These are phyloP conservation scores for Citrus trifoliata DNA, from an alignment of 345 rosid genomes.

Conservation along the genomic window DNA sequence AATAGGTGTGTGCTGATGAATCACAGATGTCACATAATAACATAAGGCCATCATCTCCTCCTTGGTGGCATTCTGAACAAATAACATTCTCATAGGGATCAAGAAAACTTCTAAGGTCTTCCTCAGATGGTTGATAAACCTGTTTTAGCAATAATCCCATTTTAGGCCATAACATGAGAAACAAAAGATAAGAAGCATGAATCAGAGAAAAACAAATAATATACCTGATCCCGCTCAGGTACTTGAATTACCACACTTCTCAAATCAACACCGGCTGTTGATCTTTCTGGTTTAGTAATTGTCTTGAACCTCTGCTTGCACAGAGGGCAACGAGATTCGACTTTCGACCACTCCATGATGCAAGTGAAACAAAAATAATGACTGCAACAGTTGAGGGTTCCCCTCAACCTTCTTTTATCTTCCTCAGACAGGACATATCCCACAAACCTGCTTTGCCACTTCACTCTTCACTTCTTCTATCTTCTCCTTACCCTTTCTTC, in stretches of 20 bases:
- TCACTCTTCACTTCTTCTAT: slow-evolving; percentile 51
- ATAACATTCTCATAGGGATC: slow-evolving; percentile 92
- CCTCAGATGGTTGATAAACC: slow-evolving; percentile 98
- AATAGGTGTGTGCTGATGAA: slow-evolving; percentile 97
- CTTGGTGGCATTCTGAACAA: slow-evolving; percentile 92
- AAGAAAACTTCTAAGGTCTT: slow-evolving; percentile 89
- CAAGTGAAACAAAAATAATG: slow-evolving; percentile 97
- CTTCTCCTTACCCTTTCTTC: slow-evolving; percentile 75
- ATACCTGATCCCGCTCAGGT: slow-evolving; percentile 95
- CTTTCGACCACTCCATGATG: slow-evolving; percentile 97
- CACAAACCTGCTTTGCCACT: slow-evolving; percentile 68
- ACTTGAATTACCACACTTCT: slow-evolving; percentile 67
- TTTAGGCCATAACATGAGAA: slow-evolving; percentile 9
- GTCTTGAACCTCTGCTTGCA: slow-evolving; percentile 93
- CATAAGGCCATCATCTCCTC: slow-evolving; percentile 98
- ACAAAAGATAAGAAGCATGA: background rate
- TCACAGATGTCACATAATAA: slow-evolving; percentile 95
- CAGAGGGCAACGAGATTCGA: slow-evolving; percentile 95
- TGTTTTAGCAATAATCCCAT: slow-evolving; percentile 26
- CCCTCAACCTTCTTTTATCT: slow-evolving; percentile 81
- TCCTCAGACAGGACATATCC: slow-evolving; percentile 94
- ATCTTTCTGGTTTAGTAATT: slow-evolving; percentile 79
- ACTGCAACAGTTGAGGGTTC: slow-evolving; percentile 77
- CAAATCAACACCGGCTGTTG: slow-evolving; percentile 67
- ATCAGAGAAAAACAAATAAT: slow-evolving; percentile 4